Conservation (phyloP, 192 early-diverging fungal genomes). For the Chytriomyces confervae region DNA sequence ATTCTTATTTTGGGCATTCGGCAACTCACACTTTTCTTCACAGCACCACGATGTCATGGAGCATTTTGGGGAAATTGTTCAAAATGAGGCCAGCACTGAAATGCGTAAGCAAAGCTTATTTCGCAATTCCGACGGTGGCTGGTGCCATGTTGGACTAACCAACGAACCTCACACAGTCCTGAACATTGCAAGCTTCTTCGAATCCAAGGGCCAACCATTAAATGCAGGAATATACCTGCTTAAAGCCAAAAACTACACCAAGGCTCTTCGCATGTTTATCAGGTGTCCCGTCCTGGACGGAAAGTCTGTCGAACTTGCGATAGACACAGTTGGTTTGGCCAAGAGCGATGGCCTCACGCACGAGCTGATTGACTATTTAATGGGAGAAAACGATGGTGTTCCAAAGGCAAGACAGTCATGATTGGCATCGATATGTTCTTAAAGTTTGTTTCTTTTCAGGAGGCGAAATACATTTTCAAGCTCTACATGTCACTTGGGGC, state of each 20-base stretch:
- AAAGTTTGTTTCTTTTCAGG: conserved; percentile 34
- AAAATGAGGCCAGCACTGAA: conserved; percentile 49
- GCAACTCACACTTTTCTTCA: background rate
- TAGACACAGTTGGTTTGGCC: conserved; percentile 61
- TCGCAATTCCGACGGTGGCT: background rate
- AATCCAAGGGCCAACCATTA: conserved; percentile 49
- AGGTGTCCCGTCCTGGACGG: conserved; percentile 41
- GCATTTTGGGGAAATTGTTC: conserved; percentile 57
- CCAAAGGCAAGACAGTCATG: conserved; percentile 48
- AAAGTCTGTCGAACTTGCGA: conserved; percentile 52
- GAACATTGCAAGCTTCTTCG: conserved; percentile 56
- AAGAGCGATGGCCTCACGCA: conserved; percentile 60
- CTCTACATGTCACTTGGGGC: conserved; percentile 65
- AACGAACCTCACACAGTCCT: conserved; percentile 26
- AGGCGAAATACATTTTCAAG: conserved; percentile 68
- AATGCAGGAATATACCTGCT: conserved; percentile 56
- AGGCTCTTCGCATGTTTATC: conserved; percentile 55
- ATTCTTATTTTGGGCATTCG: background rate
- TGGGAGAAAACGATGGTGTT: conserved; percentile 64
- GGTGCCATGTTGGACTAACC: background rate
- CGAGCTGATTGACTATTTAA: conserved; percentile 62
- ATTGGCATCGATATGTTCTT: background rate
- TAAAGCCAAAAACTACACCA: conserved; percentile 52
- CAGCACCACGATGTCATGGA: conserved; percentile 62
- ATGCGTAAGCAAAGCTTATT: conserved; percentile 32